Percentiles rank a stretch among this genome's conserved stretches.
Evolutionary conservation across 305 asterid genomes (phyloP).

Genomic region (Fraxinus sp.): DNA sequence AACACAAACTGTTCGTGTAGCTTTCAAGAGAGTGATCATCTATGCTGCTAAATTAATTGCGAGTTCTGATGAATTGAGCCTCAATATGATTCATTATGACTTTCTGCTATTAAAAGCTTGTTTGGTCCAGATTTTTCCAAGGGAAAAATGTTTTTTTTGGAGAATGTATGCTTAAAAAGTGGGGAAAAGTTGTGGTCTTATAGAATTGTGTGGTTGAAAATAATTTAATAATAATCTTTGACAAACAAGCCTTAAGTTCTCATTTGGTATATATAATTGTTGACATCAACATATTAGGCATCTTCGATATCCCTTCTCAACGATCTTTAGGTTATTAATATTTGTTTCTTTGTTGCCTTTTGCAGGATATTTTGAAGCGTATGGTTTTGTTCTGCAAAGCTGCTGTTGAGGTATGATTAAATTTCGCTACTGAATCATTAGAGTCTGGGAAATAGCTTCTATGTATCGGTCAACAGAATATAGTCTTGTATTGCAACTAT

Average conservation of each 20-base stretch:
- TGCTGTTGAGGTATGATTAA: slow-evolving; percentile 74
- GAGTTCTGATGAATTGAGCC: not conserved
- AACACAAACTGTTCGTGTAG: not conserved
- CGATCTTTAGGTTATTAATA: not conserved
- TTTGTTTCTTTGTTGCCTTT: slow-evolving; percentile 23
- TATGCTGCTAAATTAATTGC: not conserved
- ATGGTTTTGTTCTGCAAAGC: slow-evolving; percentile 94
- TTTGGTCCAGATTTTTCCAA: not conserved
- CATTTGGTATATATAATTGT: not conserved
- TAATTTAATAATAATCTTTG: not conserved
- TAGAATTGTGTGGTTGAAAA: not conserved
- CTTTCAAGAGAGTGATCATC: not conserved
- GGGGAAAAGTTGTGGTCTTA: not conserved
- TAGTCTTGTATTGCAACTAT: not conserved
- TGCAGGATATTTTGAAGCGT: slow-evolving; percentile 93
- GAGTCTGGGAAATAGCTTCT: not conserved
- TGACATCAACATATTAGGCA: not conserved
- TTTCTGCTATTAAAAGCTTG: not conserved
- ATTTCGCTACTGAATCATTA: slow-evolving; percentile 2
- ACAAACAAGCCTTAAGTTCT: not conserved
- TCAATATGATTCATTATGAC: not conserved
- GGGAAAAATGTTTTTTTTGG: not conserved
- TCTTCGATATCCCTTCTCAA: not conserved
- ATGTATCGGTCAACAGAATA: not conserved
- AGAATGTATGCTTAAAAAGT: not conserved